Evolutionary conservation across 192 early-diverging fungal genomes (phyloP).

Genomic region (Dissophora globulifera): DNA sequence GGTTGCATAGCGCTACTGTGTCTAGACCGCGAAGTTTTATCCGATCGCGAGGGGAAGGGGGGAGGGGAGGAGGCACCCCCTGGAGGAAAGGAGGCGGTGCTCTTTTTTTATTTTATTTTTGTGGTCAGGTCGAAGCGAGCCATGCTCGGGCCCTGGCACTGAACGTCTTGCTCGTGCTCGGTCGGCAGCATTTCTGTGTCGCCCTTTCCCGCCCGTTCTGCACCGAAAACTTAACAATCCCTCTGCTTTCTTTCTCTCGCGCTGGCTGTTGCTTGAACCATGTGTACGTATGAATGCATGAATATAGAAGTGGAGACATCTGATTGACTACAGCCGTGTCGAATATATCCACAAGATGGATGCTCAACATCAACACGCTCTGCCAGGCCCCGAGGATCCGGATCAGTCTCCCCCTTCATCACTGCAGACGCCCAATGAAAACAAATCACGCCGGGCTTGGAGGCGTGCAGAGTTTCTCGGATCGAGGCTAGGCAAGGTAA

Average conservation of each 20-base stretch:
- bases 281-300: not conserved
- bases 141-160: too few relatives aligned
- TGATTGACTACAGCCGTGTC: conserved; percentile 37
- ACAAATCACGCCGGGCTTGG: conserved; percentile 37
- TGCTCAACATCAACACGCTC: not conserved
- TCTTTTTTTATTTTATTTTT: not conserved
- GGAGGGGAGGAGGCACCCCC: not conserved
- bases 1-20: too few relatives aligned
- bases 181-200: too few relatives aligned
- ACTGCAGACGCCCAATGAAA: conserved; percentile 7
- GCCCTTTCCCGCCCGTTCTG: too few relatives aligned
- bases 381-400: conserved; percentile 10
- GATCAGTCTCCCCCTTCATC: conserved; percentile 8
- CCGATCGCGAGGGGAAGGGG: not conserved
- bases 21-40: not conserved
- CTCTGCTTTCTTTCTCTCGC: too few relatives aligned
- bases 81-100: not conserved
- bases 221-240: too few relatives aligned
- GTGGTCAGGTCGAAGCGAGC: too few relatives aligned
- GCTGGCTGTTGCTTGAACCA: not conserved
- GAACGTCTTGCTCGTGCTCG: too few relatives aligned
- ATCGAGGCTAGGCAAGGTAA: conserved; percentile 42
- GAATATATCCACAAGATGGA: conserved; percentile 39
- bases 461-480: conserved; percentile 41
- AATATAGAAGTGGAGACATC: conserved; percentile 44